A percentile compares a stretch with the other conserved stretches of the same genome.
phyloP scores from a whole-genome alignment of 345 rosid genomes.

The Gossypium thurberi region DNA sequence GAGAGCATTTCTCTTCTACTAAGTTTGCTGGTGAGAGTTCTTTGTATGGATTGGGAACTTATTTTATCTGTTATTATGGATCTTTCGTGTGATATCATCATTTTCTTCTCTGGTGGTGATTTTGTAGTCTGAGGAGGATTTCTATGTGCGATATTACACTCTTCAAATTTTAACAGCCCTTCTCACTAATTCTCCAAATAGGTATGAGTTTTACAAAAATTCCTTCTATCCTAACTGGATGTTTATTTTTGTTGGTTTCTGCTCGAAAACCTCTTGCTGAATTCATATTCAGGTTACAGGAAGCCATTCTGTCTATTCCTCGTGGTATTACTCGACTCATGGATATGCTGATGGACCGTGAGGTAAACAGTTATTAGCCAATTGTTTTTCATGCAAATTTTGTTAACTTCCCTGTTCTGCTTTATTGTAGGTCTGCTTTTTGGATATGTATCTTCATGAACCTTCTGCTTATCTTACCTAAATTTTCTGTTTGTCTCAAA shows the following conservation, averaged over 20 bases:
- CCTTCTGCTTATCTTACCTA: background rate
- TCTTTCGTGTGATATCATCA: background rate
- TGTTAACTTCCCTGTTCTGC: constrained; percentile 1
- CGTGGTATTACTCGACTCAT: constrained; percentile 95
- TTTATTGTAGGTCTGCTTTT: background rate
- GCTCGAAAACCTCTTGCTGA: constrained; percentile 30
- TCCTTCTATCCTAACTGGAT: constrained; percentile 1
- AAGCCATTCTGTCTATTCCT: constrained; percentile 92
- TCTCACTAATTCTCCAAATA: constrained; percentile 78
- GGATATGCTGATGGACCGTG: constrained; percentile 99
- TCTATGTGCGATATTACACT: constrained; percentile 88
- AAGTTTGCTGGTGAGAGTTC: constrained; percentile 73
- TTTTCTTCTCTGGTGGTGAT: constrained; percentile 2
- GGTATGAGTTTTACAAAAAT: constrained; percentile 40
- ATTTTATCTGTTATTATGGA: background rate
- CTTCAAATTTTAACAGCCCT: constrained; percentile 95
- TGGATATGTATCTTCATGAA: background rate
- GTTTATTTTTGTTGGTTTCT: constrained; percentile 14
- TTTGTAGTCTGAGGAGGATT: constrained; percentile 91
- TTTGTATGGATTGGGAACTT: background rate
- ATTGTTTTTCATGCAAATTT: background rate
- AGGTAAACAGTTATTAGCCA: constrained; percentile 42
- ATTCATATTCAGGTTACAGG: constrained; percentile 87
- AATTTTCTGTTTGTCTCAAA: background rate
- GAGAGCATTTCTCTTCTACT: constrained; percentile 91